phyloP scores from a whole-genome alignment of 768 basidiomycete species.

The Macrocybe gigantea region DNA sequence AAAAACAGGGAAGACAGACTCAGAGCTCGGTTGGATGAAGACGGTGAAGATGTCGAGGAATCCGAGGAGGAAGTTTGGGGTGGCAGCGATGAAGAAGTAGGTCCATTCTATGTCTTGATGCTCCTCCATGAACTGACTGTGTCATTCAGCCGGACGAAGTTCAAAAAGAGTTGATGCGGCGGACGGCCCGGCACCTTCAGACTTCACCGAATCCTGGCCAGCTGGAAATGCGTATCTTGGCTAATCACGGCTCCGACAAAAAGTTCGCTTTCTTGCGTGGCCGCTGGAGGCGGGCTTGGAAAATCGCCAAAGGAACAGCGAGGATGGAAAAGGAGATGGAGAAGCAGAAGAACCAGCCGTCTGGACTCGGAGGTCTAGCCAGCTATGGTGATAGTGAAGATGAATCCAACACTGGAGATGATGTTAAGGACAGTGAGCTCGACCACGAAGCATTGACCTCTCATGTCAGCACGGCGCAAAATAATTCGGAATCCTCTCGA shows the following conservation, averaged over 20 bases:
- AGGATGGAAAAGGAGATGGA: conserved; percentile 26
- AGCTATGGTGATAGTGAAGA: conserved; percentile 57
- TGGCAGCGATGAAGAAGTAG: conserved; percentile 66
- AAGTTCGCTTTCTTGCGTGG: conserved; percentile 82
- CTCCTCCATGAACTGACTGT: neutral
- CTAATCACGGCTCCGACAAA: conserved; percentile 74
- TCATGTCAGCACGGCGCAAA: neutral
- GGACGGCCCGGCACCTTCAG: conserved; percentile 65
- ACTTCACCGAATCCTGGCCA: conserved; percentile 74
- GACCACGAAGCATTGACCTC: conserved; percentile 3
- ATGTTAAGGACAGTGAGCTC: conserved; percentile 16
- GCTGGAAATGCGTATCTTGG: conserved; percentile 83
- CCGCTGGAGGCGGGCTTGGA: conserved; percentile 67
- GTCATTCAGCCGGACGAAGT: conserved; percentile 47
- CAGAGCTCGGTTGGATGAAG: conserved; percentile 43
- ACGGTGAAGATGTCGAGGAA: conserved; percentile 17
- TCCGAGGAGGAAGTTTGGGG: conserved; percentile 46
- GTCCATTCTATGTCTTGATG: conserved; percentile 2
- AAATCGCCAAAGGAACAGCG: conserved; percentile 40
- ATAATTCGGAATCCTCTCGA: neutral
- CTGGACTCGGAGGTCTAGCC: conserved; percentile 45
- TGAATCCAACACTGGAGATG: conserved; percentile 30
- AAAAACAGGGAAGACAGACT: conserved; percentile 60
- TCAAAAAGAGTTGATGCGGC: conserved; percentile 62
- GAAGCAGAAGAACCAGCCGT: conserved; percentile 9